phyloP scores from a whole-genome alignment of 805 yeast genomes.

The Starmerella asiatica region DNA sequence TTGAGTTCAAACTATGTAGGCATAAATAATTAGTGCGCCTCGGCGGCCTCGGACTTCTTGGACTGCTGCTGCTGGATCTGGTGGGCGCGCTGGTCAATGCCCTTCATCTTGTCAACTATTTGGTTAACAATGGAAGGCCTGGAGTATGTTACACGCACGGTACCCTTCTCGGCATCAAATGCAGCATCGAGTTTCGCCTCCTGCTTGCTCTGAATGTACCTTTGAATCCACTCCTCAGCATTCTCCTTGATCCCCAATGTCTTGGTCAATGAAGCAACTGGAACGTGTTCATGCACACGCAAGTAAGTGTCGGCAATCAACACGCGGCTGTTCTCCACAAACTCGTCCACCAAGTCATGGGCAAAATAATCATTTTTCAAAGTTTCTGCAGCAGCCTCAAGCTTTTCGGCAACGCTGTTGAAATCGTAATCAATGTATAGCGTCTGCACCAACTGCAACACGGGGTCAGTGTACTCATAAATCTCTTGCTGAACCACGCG shows the following conservation, averaged over 20 bases:
- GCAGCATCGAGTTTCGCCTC: slow-evolving; percentile 45
- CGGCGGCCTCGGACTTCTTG: too few relatives aligned
- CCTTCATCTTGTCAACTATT: slow-evolving; percentile 55
- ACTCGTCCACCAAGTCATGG: slow-evolving; percentile 30
- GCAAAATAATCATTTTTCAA: slow-evolving; percentile 48
- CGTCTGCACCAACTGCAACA: slow-evolving; percentile 42
- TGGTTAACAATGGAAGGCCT: slow-evolving; percentile 49
- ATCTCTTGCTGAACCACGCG: slow-evolving; percentile 46
- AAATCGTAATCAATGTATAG: slow-evolving; percentile 48
- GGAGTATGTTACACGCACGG: slow-evolving; percentile 31
- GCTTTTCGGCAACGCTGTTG: slow-evolving; percentile 37
- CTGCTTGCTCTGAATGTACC: slow-evolving; percentile 37
- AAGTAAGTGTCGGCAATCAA: slow-evolving; percentile 42
- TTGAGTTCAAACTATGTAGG: too few relatives aligned
- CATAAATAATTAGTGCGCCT: too few relatives aligned
- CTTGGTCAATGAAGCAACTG: slow-evolving; percentile 34
- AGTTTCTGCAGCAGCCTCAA: slow-evolving; percentile 36
- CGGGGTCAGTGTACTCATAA: slow-evolving; percentile 54
- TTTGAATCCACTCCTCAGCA: slow-evolving; percentile 40
- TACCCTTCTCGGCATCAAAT: slow-evolving; percentile 6
- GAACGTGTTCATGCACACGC: slow-evolving; percentile 40
- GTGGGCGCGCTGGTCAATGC: slow-evolving; percentile 44
- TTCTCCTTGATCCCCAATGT: slow-evolving; percentile 34
- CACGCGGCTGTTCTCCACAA: slow-evolving; percentile 37
- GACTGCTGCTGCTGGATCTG: slow-evolving; percentile 32